Evolutionary conservation across 2,329 filamentous ascomycete genomes (phyloP).

Genomic region (Talaromyces sp.): DNA sequence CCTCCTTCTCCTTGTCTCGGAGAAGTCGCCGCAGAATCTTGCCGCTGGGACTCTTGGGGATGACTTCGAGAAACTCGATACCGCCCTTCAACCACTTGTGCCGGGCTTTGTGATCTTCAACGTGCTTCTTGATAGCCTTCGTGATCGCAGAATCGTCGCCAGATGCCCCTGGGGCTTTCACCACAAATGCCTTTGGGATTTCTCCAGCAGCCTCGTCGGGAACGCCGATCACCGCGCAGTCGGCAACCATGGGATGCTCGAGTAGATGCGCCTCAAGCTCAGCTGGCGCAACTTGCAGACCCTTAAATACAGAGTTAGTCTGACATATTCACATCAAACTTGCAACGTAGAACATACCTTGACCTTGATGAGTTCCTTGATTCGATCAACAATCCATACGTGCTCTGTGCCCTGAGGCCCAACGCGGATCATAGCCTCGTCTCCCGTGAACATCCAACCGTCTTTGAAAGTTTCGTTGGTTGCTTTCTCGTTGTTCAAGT

Average conservation of each 20-base stretch:
- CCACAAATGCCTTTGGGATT: constrained; percentile 59
- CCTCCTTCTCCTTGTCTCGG: constrained; percentile 67
- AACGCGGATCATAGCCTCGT: constrained; percentile 67
- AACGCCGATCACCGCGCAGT: constrained; percentile 72
- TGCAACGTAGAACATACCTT: constrained; percentile 46
- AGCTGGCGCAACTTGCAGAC: constrained; percentile 74
- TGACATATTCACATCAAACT: neutral
- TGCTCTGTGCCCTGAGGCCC: constrained; percentile 67
- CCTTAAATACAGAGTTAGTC: constrained; percentile 40
- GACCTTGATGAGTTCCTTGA: constrained; percentile 73
- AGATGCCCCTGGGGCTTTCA: constrained; percentile 50
- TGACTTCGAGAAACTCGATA: constrained; percentile 50
- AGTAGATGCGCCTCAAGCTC: constrained; percentile 78
- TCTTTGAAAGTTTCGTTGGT: constrained; percentile 75
- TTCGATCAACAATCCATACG: constrained; percentile 75
- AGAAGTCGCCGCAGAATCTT: constrained; percentile 61
- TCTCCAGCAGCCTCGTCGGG: constrained; percentile 59
- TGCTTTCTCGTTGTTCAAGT: constrained; percentile 79
- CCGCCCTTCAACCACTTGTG: constrained; percentile 60
- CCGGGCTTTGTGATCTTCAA: constrained; percentile 55
- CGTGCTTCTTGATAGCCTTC: constrained; percentile 51
- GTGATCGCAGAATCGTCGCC: constrained; percentile 47
- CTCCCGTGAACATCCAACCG: constrained; percentile 78
- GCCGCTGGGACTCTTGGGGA: constrained; percentile 58
- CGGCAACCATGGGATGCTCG: constrained; percentile 66